Base-by-base conservation (phyloP, 140 eudicot species). In the Anethum foeniculum region DNA sequence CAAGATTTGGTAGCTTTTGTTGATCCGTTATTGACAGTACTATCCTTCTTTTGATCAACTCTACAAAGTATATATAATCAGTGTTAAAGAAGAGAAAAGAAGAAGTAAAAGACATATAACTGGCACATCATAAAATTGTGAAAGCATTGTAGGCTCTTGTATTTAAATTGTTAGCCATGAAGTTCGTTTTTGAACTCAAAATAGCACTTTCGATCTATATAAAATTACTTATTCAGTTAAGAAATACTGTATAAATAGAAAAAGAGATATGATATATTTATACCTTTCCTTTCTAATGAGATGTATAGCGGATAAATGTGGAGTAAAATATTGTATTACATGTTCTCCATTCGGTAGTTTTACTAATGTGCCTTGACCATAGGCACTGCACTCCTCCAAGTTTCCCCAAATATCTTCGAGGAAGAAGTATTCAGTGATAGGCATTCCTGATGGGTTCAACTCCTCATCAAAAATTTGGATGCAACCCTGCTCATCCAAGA, bases 221-320 rank as follows among this genome's bases (percentile, higher is more conserved):
- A 34, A 34, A 46, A 46, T 46, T 46, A 10, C 49, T 46, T 10
- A 36, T 16, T 36, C 19, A 36, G 12, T 10, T 18, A 71, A 16
- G 39, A 15, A 1, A 0, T 3, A 34, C 38, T 3, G 38, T 34
- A 34, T 34, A 34, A 34, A 34, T 34, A 1, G 38, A 34, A 34
- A 34, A 34, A 48, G 6, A 16, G 23, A 16, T 15, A 3, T 18
- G 25, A 19, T 5, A 18, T 32, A 56, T 0, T 23, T 60, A 47
- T 77, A 28, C 46, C 73, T 71, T 38, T 69, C 75, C 79, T 48
- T 77, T 9, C 32, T 84, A n/a, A 36, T 84, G 3, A 89, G 81
- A 30, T 89, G 90, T n/a, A 84, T 71, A 0, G 85, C 87, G 0
- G 87, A 84, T n/a, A 86, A 81, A 67, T 73, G 69, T 19, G 89